Base-by-base conservation (phyloP, 2,329 filamentous ascomycete genomes). In the Domatiomyces catenatus region DNA sequence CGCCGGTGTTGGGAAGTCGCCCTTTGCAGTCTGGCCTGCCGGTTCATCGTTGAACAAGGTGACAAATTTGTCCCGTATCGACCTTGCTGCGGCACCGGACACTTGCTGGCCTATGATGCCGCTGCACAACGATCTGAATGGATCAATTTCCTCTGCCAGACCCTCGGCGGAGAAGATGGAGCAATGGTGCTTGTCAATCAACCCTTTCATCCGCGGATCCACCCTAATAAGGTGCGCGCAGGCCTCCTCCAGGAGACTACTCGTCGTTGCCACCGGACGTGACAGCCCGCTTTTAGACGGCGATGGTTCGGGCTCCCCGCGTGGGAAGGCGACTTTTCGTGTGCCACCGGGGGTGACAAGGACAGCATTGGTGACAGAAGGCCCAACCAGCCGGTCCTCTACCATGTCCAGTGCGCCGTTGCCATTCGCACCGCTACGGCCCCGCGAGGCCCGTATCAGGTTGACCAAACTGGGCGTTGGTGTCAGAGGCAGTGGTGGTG, bases 21-120 rank as follows among this genome's bases (percentile, higher is more conserved):
- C 39, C 51, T 52, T 28, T 50, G 56, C 53, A 42, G 54, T 42
- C 44, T 62, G 60, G 17, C 61, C 53, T 47, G 60, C 32, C 56
- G 62, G 53, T 20, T 66, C 61, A 5, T 67, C 60, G 36, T 69
- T 64, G 65, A 94, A 95, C 5, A 95, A 69, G 1, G 71, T 74
- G 18, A 94, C 69, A 64, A 95, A 95, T 56, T 86, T 90, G 47
- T 76, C 77, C 65, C 90, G 89, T 69, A 98, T 96, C 5, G 85
- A 85, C 58, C 79, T 83, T 10, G 92, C 92, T 0, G 92, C 92
- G 5, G 88, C 87, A 17, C 90, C 88, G 0, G 88, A 94, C 18
- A 98, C 90, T 70, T 98, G 92, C 68, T 96, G 92, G 49, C 86
- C 88, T 60, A 96, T 94, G 63, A 98, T 95, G 48, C 88, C 84